Base-by-base conservation (phyloP, 2,329 filamentous ascomycete species). In the Fusarium lateritium region DNA sequence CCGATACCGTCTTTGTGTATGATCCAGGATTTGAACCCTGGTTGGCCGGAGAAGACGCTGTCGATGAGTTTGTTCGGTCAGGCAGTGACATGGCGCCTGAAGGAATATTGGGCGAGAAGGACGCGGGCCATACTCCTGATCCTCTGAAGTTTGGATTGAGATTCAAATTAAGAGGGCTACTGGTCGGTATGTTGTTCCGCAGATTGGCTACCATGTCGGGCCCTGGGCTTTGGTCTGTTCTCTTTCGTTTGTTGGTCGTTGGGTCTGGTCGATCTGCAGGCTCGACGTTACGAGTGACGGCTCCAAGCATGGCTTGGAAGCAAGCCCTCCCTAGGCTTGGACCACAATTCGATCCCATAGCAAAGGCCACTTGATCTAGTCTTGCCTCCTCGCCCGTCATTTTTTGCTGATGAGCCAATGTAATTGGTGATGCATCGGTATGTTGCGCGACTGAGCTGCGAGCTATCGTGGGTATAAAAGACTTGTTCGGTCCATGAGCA, bases 391-490 rank as follows among this genome's bases (percentile, higher is more conserved):
- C 62, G 31, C 49, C 42, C 10, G 56, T 45, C 6, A 67, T 28
- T n/a, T 31, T 45, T 19, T 28, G 68, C 17, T 52, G 50, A 15
- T 53, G 26, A 21, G 22, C 24, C 11, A 45, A 47, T 6, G 86
- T 65, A 1, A 84, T 80, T 2, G 83, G 77, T 10, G 81, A 76
- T 2, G 79, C 72, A 31, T 78, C 74, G 2, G 79, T 80, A 64
- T 84, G 81, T 7, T 79, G 78, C 3, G 83, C 81, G 9, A 85
- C 67, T 1, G 79, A 76, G 36, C 77, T 84, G 8, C 84, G 81
- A 3, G 81, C 82, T n/a, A 88, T 76, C 2, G 87, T 62, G 0
- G 86, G 85, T 26, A 88, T 82, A 36, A 80, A 81, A 8, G 80
- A 78, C 4, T 73, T 71, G 15, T 73, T 65, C 10, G 69, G 69